Conservation (phyloP, 2,329 filamentous ascomycete genomes). For the Apiospora arundinis region DNA sequence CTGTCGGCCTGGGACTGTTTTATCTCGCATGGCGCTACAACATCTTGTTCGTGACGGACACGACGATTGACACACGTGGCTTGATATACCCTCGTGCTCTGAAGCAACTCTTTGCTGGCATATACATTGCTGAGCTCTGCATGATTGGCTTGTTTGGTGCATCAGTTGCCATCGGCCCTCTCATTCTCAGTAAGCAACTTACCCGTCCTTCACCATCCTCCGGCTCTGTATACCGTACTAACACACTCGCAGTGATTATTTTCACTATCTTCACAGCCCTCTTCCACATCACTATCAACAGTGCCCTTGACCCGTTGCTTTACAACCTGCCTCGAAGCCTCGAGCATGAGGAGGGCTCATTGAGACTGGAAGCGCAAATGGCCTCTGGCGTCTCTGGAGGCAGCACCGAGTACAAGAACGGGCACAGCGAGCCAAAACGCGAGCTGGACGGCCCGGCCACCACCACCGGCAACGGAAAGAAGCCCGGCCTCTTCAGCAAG, state of each 20-base stretch:
- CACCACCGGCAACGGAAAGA: slow-evolving; percentile 45
- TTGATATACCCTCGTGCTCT: slow-evolving; percentile 87
- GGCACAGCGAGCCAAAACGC: slow-evolving; percentile 37
- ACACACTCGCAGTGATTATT: slow-evolving; percentile 59
- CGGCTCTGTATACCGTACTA: not conserved
- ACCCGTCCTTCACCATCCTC: not conserved
- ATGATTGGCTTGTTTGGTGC: slow-evolving; percentile 85
- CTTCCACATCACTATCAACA: slow-evolving; percentile 76
- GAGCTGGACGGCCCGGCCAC: slow-evolving; percentile 30
- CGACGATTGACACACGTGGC: slow-evolving; percentile 84
- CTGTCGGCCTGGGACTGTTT: slow-evolving; percentile 78
- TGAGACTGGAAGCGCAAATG: slow-evolving; percentile 33
- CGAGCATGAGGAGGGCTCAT: slow-evolving; percentile 52
- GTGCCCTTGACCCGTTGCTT: slow-evolving; percentile 77
- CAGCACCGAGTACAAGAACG: slow-evolving; percentile 35
- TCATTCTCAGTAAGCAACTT: slow-evolving; percentile 61
- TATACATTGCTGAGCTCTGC: slow-evolving; percentile 84
- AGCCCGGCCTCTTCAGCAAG: slow-evolving; percentile 64
- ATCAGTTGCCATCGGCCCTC: slow-evolving; percentile 67
- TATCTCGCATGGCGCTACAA: slow-evolving; percentile 93
- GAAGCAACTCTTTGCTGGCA: slow-evolving; percentile 82
- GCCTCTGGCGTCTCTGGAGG: slow-evolving; percentile 27
- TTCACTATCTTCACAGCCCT: slow-evolving; percentile 78
- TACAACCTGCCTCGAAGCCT: slow-evolving; percentile 79
- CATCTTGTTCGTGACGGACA: slow-evolving; percentile 84